Evolutionary conservation across 2,329 filamentous ascomycete species (phyloP), one percentile per base, ranked within the genome.

Genomic region (Westerdykella aurantiaca): DNA sequence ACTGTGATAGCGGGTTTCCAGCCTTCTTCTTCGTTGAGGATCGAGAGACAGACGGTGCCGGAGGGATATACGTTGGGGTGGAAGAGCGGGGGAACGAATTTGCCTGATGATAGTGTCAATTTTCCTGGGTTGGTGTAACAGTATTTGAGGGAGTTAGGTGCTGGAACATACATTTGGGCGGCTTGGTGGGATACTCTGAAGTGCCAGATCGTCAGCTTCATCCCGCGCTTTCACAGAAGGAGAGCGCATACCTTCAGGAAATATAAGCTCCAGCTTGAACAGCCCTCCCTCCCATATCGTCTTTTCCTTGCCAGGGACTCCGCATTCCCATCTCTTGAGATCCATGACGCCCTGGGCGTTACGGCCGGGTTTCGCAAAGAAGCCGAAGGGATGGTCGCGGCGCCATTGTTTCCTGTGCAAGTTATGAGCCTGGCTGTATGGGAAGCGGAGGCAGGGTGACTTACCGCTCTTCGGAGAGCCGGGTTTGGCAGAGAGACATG

Each of bases 1-100:
- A 98, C 88, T 0, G 93, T 98, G 61, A 98, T 98, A 6, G 93
- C 91, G 1, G 93, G 94, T 69, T 95, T 94, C 93, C 94, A 98
- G 6, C 87, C 90, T 67, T 98, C 93, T 60, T 98, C 93, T 68
- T 98, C 94, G 71, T 97, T 98, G 53, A 98, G 73, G 55, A 98
- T 98, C 22, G 88, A 95, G 17, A 98, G 79, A 65, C 93, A 98
- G 49, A 98, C 93, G 38, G 93, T 98, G 55, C 93, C 94, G 0
- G 91, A 97, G 0, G 93, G 93, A 67, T 98, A 98, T 55, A 98
- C 93, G 68, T 98, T 98, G 0, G 93, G 93, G 64, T 98, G 93
- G 74, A 98, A 98, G 34, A 98, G 81, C 17, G 93, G 91, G 11
- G 93, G 93, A 0, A 85, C 81, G 64, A 98, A 98, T 79, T 95